These are phyloP conservation scores for Diaporthe australafricana DNA, from an alignment of 2,329 filamentous ascomycete genomes.

Conservation along the genomic window DNA sequence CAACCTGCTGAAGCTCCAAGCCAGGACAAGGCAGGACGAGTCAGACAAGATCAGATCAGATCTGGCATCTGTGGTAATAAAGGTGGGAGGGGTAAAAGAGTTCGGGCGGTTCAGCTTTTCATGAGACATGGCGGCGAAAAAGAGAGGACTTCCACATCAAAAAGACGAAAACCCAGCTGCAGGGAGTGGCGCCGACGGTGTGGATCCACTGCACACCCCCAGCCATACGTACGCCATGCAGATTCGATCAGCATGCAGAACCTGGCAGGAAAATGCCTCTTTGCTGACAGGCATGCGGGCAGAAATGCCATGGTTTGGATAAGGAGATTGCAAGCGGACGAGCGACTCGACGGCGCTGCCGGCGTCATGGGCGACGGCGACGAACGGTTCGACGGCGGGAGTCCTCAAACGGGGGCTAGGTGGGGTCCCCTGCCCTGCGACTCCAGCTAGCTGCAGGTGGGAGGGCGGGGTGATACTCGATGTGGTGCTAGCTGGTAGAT, in stretches of 20 bases:
- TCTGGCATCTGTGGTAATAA: background rate
- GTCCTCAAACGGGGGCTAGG: background rate
- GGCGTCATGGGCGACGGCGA: background rate
- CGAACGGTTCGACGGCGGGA: conserved; percentile 6
- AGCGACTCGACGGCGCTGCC: background rate
- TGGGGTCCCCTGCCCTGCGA: background rate
- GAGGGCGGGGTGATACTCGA: background rate
- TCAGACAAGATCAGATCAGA: background rate
- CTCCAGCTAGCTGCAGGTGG: conserved; percentile 1
- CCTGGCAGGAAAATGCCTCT: conserved; percentile 22
- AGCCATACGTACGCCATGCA: background rate
- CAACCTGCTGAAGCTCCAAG: background rate
- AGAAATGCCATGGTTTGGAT: background rate
- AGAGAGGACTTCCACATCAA: background rate
- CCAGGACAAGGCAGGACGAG: background rate
- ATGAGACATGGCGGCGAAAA: conserved; percentile 6
- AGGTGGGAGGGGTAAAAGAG: background rate
- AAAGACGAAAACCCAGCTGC: background rate
- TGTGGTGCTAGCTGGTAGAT: background rate
- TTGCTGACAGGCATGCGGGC: background rate
- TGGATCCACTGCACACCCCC: background rate
- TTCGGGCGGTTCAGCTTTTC: background rate
- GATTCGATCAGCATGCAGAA: conserved; percentile 14
- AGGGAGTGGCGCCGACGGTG: conserved; percentile 27
- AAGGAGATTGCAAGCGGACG: conserved; percentile 10